A percentile compares a stretch with the other conserved stretches of the same genome.
Conservation (phyloP, 495 filamentous ascomycete species). For the Ramalina intermedia region DNA sequence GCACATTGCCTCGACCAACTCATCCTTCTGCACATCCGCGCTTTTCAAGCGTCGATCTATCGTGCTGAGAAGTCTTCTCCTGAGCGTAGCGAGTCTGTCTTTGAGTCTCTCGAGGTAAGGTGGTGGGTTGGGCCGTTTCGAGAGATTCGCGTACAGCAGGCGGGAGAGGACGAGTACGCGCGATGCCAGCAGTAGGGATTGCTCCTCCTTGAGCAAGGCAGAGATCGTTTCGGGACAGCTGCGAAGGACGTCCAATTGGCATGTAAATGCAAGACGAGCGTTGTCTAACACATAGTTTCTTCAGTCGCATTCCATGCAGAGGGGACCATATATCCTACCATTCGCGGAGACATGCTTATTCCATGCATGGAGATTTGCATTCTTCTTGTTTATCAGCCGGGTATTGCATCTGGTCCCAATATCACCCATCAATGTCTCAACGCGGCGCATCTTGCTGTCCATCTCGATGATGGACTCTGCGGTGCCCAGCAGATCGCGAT, state of each 20-base stretch:
- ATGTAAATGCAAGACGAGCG: slow-evolving; percentile 40
- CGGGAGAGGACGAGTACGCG: slow-evolving; percentile 71
- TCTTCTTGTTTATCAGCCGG: slow-evolving; percentile 52
- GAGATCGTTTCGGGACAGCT: slow-evolving; percentile 39
- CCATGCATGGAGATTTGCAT: slow-evolving; percentile 45
- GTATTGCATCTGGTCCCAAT: slow-evolving; percentile 71
- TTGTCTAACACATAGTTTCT: slow-evolving; percentile 25
- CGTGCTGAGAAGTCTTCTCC: slow-evolving; percentile 44
- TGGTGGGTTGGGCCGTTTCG: slow-evolving; percentile 32
- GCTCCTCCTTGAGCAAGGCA: slow-evolving; percentile 41
- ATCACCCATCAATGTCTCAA: slow-evolving; percentile 52
- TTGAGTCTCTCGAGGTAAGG: slow-evolving; percentile 47
- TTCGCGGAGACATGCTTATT: slow-evolving; percentile 29
- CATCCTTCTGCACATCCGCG: slow-evolving; percentile 29
- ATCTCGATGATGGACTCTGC: slow-evolving; percentile 86
- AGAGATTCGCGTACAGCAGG: slow-evolving; percentile 51
- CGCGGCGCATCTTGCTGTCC: slow-evolving; percentile 58
- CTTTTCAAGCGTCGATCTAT: slow-evolving; percentile 55
- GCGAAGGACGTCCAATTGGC: slow-evolving; percentile 48
- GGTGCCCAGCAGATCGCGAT: slow-evolving; percentile 82
- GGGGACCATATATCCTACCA: slow-evolving; percentile 22
- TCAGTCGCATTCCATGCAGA: not conserved
- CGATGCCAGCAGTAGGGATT: slow-evolving; percentile 51
- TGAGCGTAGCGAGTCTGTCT: slow-evolving; percentile 44
- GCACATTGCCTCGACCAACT: slow-evolving; percentile 54